Percentiles rank a stretch among this genome's conserved stretches.
These are phyloP conservation scores for Pseudofabraea citricarpa DNA, from an alignment of 2,329 filamentous ascomycete species.

Conservation along the genomic window DNA sequence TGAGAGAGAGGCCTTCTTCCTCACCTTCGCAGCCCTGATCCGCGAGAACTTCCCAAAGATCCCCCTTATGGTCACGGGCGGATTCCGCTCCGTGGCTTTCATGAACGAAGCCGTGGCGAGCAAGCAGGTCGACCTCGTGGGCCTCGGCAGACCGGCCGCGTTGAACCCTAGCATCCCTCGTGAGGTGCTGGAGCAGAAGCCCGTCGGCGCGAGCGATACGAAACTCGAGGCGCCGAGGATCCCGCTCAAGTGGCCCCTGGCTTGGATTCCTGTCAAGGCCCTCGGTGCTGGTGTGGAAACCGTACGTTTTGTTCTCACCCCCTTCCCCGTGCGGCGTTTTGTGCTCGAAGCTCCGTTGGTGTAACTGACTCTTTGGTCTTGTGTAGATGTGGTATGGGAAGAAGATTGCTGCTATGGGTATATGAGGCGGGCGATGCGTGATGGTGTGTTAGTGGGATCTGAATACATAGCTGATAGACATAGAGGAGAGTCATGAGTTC, in stretches of 20 bases:
- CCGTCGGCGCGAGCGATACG: not conserved
- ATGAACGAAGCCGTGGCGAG: slow-evolving; percentile 43
- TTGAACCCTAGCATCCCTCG: not conserved
- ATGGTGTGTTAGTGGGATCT: too few species aligned
- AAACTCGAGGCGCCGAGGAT: not conserved
- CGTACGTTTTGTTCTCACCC: too few species aligned
- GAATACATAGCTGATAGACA: too few species aligned
- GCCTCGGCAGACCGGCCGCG: slow-evolving; percentile 41
- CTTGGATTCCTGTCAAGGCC: not conserved
- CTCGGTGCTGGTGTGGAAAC: not conserved
- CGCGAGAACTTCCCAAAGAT: slow-evolving; percentile 38
- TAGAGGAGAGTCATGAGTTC: too few species aligned
- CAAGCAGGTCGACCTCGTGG: slow-evolving; percentile 44
- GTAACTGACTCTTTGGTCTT: too few species aligned
- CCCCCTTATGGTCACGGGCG: slow-evolving; percentile 55
- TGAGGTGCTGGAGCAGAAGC: not conserved
- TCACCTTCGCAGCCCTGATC: slow-evolving; percentile 56
- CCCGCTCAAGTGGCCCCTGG: not conserved
- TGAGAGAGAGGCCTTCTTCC: slow-evolving; percentile 62
- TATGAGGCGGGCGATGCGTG: too few species aligned
- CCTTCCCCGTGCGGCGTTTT: too few species aligned
- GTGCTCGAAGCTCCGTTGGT: too few species aligned
- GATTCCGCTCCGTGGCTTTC: slow-evolving; percentile 49
- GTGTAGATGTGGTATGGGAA: too few species aligned
- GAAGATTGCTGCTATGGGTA: too few species aligned